These are phyloP conservation scores for Microbotryomycetes sp. DNA, from an alignment of 1,284 basidiomycete species.

Conservation along the genomic window DNA sequence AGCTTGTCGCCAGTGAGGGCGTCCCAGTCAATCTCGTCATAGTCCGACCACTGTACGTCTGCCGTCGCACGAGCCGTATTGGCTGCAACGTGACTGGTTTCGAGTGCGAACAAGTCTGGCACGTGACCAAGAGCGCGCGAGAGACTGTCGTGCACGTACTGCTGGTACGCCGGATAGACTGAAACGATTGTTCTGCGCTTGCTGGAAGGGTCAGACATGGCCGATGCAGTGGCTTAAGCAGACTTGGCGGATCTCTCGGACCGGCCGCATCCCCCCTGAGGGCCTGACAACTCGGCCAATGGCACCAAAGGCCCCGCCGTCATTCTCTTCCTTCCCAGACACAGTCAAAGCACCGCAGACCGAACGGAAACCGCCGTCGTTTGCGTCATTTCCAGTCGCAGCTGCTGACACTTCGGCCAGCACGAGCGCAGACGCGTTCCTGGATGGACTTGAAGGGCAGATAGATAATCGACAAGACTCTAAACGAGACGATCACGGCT, in stretches of 20 bases:
- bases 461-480: no score
- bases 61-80: not conserved
- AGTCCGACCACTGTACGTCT: slow-evolving; percentile 33
- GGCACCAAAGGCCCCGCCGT: no score
- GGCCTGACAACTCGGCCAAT: not conserved
- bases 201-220: not conserved
- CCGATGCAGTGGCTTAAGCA: no score
- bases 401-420: not conserved
- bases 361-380: slow-evolving; percentile 7
- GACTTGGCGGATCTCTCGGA: no score
- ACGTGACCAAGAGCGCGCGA: slow-evolving; percentile 4
- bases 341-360: not conserved
- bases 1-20: slow-evolving; percentile 11
- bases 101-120: not conserved
- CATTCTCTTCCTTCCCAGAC: not conserved
- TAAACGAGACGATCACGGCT: no score
- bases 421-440: not conserved
- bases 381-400: slow-evolving; percentile 14
- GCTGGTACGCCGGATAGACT: slow-evolving; percentile 12
- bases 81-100: not conserved
- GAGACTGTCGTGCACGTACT: slow-evolving; percentile 17
- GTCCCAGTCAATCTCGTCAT: slow-evolving; percentile 34
- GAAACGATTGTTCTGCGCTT: not conserved
- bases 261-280: not conserved
- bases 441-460: not conserved